phyloP scores from a whole-genome alignment of 2,329 filamentous ascomycete genomes.

The Talaromyces atroroseus region DNA sequence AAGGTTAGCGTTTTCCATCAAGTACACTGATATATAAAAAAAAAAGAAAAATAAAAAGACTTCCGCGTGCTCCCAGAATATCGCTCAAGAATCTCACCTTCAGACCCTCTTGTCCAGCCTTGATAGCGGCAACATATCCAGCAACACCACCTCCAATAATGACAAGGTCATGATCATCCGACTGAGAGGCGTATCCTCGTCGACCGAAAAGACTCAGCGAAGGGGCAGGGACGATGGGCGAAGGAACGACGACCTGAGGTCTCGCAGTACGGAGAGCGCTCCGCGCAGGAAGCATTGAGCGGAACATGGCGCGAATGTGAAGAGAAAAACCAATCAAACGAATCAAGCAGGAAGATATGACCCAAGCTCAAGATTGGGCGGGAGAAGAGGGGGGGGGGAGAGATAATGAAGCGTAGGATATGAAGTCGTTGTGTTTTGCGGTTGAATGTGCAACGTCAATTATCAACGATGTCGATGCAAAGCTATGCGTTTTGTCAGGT shows the following conservation, averaged over 20 bases:
- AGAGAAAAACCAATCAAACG: not conserved
- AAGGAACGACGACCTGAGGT: conserved; percentile 29
- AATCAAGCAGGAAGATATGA: not conserved
- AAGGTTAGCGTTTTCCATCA: not conserved
- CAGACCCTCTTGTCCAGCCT: conserved; percentile 93
- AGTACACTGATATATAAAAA: not conserved
- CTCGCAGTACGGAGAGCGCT: conserved; percentile 34
- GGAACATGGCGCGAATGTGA: conserved; percentile 43
- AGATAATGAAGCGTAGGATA: not conserved
- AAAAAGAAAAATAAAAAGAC: too few relatives aligned
- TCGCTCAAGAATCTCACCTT: conserved; percentile 57
- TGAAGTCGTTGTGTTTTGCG: conserved; percentile 4
- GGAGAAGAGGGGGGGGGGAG: not conserved
- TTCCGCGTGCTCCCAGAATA: not conserved
- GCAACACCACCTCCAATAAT: conserved; percentile 98
- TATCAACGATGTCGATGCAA: conserved; percentile 9
- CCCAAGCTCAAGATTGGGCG: conserved; percentile 4
- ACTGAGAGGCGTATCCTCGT: conserved; percentile 51
- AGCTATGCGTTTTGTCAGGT: conserved; percentile 13
- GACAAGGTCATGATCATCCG: conserved; percentile 79
- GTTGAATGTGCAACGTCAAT: conserved; percentile 8
- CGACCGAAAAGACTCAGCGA: conserved; percentile 46
- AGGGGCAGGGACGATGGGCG: conserved; percentile 31
- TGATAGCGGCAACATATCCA: conserved; percentile 98
- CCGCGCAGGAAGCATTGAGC: conserved; percentile 48